Evolutionary conservation across 306 rosid genomes (phyloP).

Genomic region (Pyrus communis): DNA sequence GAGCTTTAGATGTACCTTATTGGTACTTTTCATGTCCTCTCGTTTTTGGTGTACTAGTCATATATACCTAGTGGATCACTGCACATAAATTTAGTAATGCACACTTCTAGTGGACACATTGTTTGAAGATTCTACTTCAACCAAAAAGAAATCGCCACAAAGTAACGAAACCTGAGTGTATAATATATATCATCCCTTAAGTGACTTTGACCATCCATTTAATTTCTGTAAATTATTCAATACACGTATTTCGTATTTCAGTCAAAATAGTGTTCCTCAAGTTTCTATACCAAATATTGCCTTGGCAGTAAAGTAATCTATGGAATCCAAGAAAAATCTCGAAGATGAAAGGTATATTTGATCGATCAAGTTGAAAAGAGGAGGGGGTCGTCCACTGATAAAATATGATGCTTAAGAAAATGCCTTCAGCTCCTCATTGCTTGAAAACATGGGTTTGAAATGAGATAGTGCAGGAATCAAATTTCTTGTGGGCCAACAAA

Average conservation of each 20-base stretch:
- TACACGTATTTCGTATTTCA: neutral
- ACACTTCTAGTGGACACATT: neutral
- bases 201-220: too few relatives aligned
- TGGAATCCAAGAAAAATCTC: constrained; percentile 19
- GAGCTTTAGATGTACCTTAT: neutral
- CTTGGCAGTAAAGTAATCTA: constrained; percentile 4
- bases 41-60: neutral
- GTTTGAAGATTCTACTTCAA: neutral
- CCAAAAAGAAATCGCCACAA: neutral
- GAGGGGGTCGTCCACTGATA: constrained; percentile 14
- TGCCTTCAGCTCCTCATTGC: constrained; percentile 25
- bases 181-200: too few relatives aligned
- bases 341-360: neutral
- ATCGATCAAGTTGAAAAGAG: constrained; percentile 10
- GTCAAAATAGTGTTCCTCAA: neutral
- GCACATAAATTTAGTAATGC: neutral
- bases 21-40: neutral
- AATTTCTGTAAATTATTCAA: too few relatives aligned
- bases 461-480: constrained; percentile 38
- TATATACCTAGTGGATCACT: neutral
- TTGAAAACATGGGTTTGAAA: constrained; percentile 14
- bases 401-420: constrained; percentile 21
- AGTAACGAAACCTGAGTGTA: neutral
- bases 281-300: neutral
- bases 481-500: constrained; percentile 35